Base-by-base conservation (phyloP, 1,139 yeast species). In the Yamadazyma diospyri region DNA sequence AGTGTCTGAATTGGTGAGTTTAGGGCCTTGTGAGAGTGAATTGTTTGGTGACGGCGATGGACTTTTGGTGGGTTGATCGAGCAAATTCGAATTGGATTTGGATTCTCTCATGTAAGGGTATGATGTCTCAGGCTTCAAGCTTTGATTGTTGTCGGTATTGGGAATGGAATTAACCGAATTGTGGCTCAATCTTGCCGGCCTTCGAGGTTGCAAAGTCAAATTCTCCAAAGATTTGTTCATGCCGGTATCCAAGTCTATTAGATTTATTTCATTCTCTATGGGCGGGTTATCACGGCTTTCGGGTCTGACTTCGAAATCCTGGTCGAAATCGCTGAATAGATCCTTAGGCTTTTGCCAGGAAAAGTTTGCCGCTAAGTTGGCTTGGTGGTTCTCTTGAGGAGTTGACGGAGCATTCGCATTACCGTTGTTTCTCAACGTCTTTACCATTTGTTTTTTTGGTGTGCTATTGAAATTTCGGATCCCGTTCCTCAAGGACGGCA, bases 311-410 rank as follows among this genome's bases (percentile, higher is more conserved):
- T 52, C 55, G 12, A 52, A 37, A 31, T 61, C 65, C 35, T 71
- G 72, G 46, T 73, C 78, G 38, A 73, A 73, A 42, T 70, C 78
- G 27, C 57, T 61, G 42, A 72, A 71, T 20, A 58, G 41, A 16
- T 55, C 57, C 14, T 41, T 37, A 23, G 30, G 46, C 31, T 36
- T 43, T 29, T 35, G 42, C 49, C 77, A 70, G 12, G 70, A 63
- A 2, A 64, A 45, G 25, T 59, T 61, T 1, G 81, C 81, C 2
- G 81, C 81, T 23, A 55, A 47, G 10, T 62, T 57, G 2, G 74
- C 68, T 36, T 52, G 52, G 35, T 39, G 45, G 30, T 39, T 42
- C 10, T 27, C 27, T 18, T 43, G 35, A 36, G 46, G 22, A 32
- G 53, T 28, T 6, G 40, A 29, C 6, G 36, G 31, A 17, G 36